A percentile compares a stretch with the other conserved stretches of the same genome.
Evolutionary conservation across 1,284 basidiomycete species (phyloP).

Genomic region (Leccinum holopus): DNA sequence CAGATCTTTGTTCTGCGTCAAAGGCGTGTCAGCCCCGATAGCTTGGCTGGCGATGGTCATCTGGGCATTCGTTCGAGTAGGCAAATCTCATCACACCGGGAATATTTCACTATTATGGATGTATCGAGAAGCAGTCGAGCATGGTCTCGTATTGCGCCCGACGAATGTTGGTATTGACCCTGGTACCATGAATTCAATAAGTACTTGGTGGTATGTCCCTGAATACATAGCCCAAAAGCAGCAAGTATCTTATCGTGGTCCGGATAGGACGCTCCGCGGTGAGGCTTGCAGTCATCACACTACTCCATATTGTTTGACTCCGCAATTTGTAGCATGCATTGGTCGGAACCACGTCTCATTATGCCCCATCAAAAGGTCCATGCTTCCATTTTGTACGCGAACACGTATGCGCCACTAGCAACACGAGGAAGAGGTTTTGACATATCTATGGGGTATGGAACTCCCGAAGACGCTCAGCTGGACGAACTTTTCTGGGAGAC

Average conservation of each 20-base stretch:
- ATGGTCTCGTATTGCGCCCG: slow-evolving; percentile 13
- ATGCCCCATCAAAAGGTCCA: not conserved
- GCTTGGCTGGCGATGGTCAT: too few relatives aligned
- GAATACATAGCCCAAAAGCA: slow-evolving; percentile 17
- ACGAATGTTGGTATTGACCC: slow-evolving; percentile 15
- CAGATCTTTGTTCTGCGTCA: too few relatives aligned
- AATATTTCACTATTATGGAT: slow-evolving; percentile 22
- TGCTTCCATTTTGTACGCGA: not conserved
- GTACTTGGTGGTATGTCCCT: slow-evolving; percentile 10
- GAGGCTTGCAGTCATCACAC: not conserved
- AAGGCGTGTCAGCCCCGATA: too few relatives aligned
- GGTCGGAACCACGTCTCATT: not conserved
- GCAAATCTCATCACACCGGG: slow-evolving; percentile 10
- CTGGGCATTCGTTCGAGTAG: not conserved
- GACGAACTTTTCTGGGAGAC: not conserved
- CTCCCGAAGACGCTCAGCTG: not conserved
- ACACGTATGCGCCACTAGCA: not conserved
- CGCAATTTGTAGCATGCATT: not conserved
- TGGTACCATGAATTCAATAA: slow-evolving; percentile 18
- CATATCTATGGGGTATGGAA: not conserved
- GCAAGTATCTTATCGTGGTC: not conserved
- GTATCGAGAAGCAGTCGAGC: slow-evolving; percentile 13
- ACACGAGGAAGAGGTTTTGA: not conserved
- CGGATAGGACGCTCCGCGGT: not conserved
- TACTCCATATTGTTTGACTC: not conserved